Evolutionary conservation across 805 yeast genomes (phyloP).

Genomic region (Hanseniaspora guilliermondii): DNA sequence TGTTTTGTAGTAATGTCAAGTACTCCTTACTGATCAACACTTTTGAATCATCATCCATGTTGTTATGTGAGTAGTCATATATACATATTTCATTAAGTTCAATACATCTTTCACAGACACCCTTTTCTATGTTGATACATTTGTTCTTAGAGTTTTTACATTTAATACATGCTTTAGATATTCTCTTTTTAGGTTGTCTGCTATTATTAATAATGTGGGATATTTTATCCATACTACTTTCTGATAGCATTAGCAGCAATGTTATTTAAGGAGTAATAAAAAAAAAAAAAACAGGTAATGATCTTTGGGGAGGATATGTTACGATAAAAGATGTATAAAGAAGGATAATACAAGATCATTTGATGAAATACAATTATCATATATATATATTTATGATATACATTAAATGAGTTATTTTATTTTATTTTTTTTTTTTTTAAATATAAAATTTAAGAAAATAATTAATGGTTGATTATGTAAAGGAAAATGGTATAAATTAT

Average conservation of each 20-base stretch:
- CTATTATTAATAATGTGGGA: slow-evolving; percentile 2
- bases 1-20: slow-evolving; percentile 38
- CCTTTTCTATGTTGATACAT: slow-evolving; percentile 29
- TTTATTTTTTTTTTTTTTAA: too few species aligned
- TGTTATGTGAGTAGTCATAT: slow-evolving; percentile 32
- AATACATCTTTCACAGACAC: slow-evolving; percentile 40
- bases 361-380: too few species aligned
- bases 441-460: too few species aligned
- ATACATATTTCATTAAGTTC: slow-evolving; percentile 47
- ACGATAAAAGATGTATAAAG: too few species aligned
- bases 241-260: not conserved
- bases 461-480: too few species aligned
- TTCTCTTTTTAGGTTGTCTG: slow-evolving; percentile 24
- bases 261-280: too few species aligned
- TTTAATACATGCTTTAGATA: slow-evolving; percentile 36
- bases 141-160: slow-evolving; percentile 36
- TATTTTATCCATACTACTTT: not conserved
- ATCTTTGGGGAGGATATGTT: too few species aligned
- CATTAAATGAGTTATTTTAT: too few species aligned
- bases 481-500: too few species aligned
- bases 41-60: slow-evolving; percentile 15
- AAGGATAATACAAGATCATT: too few species aligned
- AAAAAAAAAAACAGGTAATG: too few species aligned
- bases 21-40: slow-evolving; percentile 22
- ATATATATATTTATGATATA: too few species aligned